Conservation (phyloP, 2,329 filamentous ascomycete species). For the Trichophyton mentagrophytes region DNA sequence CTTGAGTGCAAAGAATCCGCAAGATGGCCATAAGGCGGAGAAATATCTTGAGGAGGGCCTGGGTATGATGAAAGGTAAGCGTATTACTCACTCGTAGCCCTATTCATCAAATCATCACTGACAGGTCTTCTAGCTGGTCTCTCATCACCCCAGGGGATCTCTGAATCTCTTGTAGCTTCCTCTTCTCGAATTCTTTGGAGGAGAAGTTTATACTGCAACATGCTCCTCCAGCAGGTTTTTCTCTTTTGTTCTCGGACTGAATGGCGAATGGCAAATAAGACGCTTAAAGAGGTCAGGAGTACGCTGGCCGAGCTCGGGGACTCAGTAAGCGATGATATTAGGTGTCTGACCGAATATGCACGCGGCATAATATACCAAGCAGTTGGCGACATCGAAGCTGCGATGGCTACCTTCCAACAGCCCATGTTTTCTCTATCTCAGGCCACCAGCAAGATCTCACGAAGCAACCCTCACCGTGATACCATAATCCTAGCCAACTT, state of each 20-base stretch:
- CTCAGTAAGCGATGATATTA: slow-evolving; percentile 30
- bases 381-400: slow-evolving; percentile 56
- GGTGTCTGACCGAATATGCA: slow-evolving; percentile 55
- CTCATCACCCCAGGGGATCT: slow-evolving; percentile 28
- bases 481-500: slow-evolving; percentile 50
- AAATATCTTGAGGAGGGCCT: slow-evolving; percentile 48
- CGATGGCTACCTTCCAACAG: slow-evolving; percentile 54
- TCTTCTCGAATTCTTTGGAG: slow-evolving; percentile 52
- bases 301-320: slow-evolving; percentile 35
- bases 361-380: slow-evolving; percentile 64
- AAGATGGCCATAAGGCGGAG: slow-evolving; percentile 42
- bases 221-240: slow-evolving; percentile 59
- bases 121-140: slow-evolving; percentile 21
- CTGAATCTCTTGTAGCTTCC: slow-evolving; percentile 46
- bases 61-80: slow-evolving; percentile 36
- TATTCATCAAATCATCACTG: not conserved
- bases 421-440: slow-evolving; percentile 43
- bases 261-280: slow-evolving; percentile 51
- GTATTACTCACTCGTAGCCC: not conserved
- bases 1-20: slow-evolving; percentile 42
- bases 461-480: slow-evolving; percentile 46
- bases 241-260: slow-evolving; percentile 57
- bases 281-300: slow-evolving; percentile 42
- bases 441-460: slow-evolving; percentile 26
- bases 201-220: slow-evolving; percentile 51